A percentile compares a stretch with the other conserved stretches of the same genome.
phyloP scores from a whole-genome alignment of 2,329 filamentous ascomycete genomes.

The Samsoniella hepiali region DNA sequence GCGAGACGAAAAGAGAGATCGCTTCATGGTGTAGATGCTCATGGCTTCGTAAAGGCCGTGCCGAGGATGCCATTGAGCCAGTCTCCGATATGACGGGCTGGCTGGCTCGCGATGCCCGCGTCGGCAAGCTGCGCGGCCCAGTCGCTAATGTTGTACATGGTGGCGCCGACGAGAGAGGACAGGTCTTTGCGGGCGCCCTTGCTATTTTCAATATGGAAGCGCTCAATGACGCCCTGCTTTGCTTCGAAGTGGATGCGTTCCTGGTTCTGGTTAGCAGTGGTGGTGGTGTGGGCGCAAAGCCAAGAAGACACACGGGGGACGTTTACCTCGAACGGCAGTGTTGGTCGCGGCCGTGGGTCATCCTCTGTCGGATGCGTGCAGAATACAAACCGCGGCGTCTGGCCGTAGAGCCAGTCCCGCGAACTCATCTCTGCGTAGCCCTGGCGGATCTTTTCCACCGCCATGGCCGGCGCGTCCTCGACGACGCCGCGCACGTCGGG shows the following conservation, averaged over 20 bases:
- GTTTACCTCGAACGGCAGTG: slow-evolving; percentile 43
- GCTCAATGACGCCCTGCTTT: slow-evolving; percentile 17
- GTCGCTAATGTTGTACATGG: slow-evolving; percentile 14
- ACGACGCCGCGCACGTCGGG: slow-evolving; percentile 39
- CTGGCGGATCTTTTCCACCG: slow-evolving; percentile 46
- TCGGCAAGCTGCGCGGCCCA: slow-evolving; percentile 14
- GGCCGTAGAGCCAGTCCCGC: slow-evolving; percentile 73
- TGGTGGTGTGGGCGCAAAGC: neutral
- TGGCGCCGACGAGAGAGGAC: slow-evolving; percentile 3
- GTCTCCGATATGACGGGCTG: neutral
- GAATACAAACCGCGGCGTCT: slow-evolving; percentile 81
- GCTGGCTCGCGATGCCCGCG: neutral
- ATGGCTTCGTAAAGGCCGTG: slow-evolving; percentile 10
- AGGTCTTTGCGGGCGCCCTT: neutral
- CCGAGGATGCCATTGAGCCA: slow-evolving; percentile 18
- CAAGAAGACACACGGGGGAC: slow-evolving; percentile 19
- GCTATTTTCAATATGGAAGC: slow-evolving; percentile 2
- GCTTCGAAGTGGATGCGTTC: slow-evolving; percentile 17
- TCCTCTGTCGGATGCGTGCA: slow-evolving; percentile 58
- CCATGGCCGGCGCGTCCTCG: slow-evolving; percentile 46
- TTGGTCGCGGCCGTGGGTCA: slow-evolving; percentile 54
- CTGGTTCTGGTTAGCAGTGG: slow-evolving; percentile 11
- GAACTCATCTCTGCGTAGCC: slow-evolving; percentile 46
- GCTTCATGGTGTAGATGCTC: neutral
- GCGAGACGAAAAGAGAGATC: neutral